These are phyloP conservation scores for Calocybe gangraenosa DNA, from an alignment of 768 basidiomycete genomes.

Conservation along the genomic window DNA sequence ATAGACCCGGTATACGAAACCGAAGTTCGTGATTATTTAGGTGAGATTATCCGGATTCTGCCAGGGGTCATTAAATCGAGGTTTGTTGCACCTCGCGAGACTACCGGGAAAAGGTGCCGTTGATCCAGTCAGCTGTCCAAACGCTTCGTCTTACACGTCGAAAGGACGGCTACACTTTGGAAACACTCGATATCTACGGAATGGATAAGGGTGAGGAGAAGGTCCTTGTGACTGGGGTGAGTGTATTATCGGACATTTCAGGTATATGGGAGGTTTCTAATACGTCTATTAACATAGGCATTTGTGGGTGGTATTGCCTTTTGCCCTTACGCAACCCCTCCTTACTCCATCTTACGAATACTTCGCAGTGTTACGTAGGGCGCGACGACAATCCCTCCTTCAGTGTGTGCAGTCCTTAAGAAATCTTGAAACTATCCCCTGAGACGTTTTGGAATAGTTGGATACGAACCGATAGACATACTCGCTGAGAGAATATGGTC, in stretches of 20 bases:
- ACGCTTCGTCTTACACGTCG: neutral
- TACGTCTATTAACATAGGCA: conserved; percentile 31
- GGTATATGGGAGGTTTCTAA: conserved; percentile 10
- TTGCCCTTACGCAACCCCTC: neutral
- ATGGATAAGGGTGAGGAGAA: conserved; percentile 48
- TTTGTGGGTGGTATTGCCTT: conserved; percentile 33
- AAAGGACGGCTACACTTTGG: conserved; percentile 89
- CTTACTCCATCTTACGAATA: neutral
- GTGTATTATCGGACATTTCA: conserved; percentile 12
- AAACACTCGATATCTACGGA: conserved; percentile 70
- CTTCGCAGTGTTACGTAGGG: conserved; percentile 77
- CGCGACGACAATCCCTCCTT: conserved; percentile 86
- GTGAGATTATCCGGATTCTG: conserved; percentile 33
- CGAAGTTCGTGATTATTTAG: conserved; percentile 82
- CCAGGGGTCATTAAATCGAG: neutral
- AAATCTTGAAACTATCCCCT: neutral
- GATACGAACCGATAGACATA: conserved; percentile 69
- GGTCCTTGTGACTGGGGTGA: conserved; percentile 52
- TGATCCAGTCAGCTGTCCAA: neutral
- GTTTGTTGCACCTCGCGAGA: conserved; percentile 39
- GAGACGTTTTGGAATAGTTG: conserved; percentile 45
- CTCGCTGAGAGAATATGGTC: conserved; percentile 70
- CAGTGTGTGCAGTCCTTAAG: conserved; percentile 38
- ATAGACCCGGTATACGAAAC: conserved; percentile 74
- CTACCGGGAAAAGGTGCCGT: conserved; percentile 74